Base-by-base conservation (phyloP, 768 basidiomycete species). In the Calvatia gigantea region DNA sequence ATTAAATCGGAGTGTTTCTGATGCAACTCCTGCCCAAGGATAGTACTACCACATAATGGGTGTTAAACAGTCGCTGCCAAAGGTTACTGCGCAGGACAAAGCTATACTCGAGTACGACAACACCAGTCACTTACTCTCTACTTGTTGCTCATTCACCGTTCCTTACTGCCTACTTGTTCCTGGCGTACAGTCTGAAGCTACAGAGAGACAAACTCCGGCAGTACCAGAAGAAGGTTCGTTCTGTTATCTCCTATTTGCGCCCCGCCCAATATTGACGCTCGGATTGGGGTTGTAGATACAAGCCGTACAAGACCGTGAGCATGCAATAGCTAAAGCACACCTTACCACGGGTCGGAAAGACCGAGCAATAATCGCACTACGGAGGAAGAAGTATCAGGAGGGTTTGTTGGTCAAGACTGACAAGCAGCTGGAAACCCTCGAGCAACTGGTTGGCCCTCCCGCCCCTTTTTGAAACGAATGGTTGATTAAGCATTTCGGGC, bases 191-290 rank as follows among this genome's bases (percentile, higher is more conserved):
- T 67, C 81, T 99, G 61, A 98, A 99, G 72, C 70, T 97, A 43
- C 97, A 99, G 69, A 81, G 97, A 31, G 97, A 99, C 73, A 98
- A 95, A 70, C 74, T 99, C 58, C 89, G 83, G 68, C 91, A 95
- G 68, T 99, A 98, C 66, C 97, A 96, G 81, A 92, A 86, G 76
- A 88, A 88, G 81, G 96, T 91, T 55, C 27, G 77, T 43, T 38
- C 28, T 27, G 4, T 33, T 21, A 19, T 54, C n/a, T 61, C 35
- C 35, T 29, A 48, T 19, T 32, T 39, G 25, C 43, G 35, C 12
- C 35, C 1, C 17, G 3, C 15, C 4, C 31, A 12, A 5, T 48
- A 19, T 32, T 33, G n/a, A 33, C 46, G 19, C 14, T 6, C 21
- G 7, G n/a, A 33, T 6, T 33, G 7, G n/a, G 21, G 19, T 9